Base-by-base conservation (phyloP, 164 flowering plant genomes). In the Echeveria elegans region DNA sequence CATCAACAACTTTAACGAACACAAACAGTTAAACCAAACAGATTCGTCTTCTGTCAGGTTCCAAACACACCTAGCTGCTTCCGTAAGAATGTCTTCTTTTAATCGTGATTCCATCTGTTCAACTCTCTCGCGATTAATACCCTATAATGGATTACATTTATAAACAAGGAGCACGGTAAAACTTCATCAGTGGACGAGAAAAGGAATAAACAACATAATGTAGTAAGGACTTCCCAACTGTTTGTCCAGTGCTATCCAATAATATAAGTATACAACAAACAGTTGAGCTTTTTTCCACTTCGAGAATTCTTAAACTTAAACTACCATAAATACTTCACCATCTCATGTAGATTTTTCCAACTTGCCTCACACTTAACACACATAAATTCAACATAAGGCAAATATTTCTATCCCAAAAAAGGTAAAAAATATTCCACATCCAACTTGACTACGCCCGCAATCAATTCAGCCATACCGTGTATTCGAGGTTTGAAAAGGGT, bases 81-180 rank as follows among this genome's bases (percentile, higher is more conserved):
- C 98, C 52, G 76, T 68, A 43, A 90, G 68, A 65, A 92, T 85
- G 76, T 92, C 98, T 72, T 88, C 96, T 74, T 88, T 86, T 71
- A 92, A 71, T 56, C 98, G 88, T 74, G 82, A 85, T 77, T 92
- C 98, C 98, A 92, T 92, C 78, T 92, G 88, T 69, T 92, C 98
- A 77, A 92, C 88, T 75, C 98, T 86, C 43, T 67, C 82, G 79
- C 98, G 79, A 76, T 90, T 86, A 68, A 92, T 92, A 75, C 98
- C 98, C 98, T 92, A 56, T 71, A 65, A 45, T 29, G 30, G 47
- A 15, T 24, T 8, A 68, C 65, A 68, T 9, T 24, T 37, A 59
- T 58, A 24, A 62, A 28, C 28, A 50, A 63, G n/a, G 6, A 37
- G 45, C 26, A 5, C 45, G 26, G 2, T 5, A 63, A 37, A 63